Percentiles rank a stretch among this genome's conserved stretches.
Conservation (phyloP, 768 basidiomycete genomes). For the Amanita molliuscula region DNA sequence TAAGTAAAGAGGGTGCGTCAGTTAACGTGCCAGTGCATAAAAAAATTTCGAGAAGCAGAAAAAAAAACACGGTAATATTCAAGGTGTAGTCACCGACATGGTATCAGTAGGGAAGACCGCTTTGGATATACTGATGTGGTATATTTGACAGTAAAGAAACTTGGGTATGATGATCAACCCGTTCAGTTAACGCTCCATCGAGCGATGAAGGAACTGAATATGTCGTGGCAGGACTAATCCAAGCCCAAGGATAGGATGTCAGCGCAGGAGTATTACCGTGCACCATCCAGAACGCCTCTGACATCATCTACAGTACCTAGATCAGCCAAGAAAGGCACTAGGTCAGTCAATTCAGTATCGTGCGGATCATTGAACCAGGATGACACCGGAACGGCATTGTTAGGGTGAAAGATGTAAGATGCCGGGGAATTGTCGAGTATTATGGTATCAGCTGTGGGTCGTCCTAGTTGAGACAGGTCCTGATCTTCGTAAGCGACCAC, state of each 20-base stretch:
- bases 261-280: constrained; percentile 33
- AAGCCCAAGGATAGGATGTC: neutral
- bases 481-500: constrained; percentile 22
- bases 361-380: constrained; percentile 99
- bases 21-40: neutral
- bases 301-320: constrained; percentile 81
- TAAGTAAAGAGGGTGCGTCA: neutral
- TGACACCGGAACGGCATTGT: constrained; percentile 97
- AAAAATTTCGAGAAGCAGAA: neutral
- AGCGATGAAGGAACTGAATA: constrained; percentile 2
- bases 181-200: neutral
- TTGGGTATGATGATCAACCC: neutral
- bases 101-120: neutral
- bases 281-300: constrained; percentile 82
- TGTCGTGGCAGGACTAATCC: neutral
- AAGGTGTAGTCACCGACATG: neutral
- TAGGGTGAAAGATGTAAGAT: constrained; percentile 98
- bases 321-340: constrained; percentile 91
- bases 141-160: neutral
- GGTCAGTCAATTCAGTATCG: constrained; percentile 93
- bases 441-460: constrained; percentile 88
- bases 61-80: neutral
- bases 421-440: constrained; percentile 99
- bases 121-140: neutral
- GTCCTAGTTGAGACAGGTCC: constrained; percentile 96